Conservation (phyloP, 139 green algal species). For the Chlorella sp. region DNA sequence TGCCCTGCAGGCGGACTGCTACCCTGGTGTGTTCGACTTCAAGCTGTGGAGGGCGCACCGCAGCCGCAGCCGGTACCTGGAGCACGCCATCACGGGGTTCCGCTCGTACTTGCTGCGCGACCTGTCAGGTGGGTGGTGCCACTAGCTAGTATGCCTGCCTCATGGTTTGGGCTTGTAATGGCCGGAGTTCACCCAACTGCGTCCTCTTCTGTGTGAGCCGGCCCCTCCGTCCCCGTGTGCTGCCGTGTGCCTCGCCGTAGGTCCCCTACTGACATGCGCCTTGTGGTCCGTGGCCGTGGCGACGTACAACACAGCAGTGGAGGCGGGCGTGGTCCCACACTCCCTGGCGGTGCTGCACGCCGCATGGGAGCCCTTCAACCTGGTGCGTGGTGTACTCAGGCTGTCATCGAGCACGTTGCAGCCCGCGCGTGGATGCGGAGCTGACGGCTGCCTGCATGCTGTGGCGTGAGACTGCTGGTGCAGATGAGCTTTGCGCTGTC, state of each 20-base stretch:
- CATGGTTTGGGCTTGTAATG: too few species aligned
- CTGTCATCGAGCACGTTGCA: background rate
- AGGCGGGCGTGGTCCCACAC: background rate
- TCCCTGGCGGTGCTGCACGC: background rate
- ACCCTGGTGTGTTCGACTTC: constrained; percentile 12
- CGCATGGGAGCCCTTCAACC: background rate
- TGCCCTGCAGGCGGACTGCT: background rate
- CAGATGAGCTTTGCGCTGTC: constrained; percentile 43
- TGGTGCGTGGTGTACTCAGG: background rate
- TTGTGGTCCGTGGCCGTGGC: constrained; percentile 8
- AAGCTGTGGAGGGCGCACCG: constrained; percentile 20
- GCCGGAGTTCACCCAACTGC: too few species aligned
- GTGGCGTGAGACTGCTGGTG: constrained; percentile 12
- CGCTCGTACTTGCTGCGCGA: constrained; percentile 1
- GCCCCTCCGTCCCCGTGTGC: too few species aligned
- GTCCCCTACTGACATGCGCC: constrained; percentile 11
- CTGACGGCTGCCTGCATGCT: constrained; percentile 1
- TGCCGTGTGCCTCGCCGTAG: constrained; percentile 25
- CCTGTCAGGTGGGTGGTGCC: background rate
- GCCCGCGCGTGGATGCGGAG: background rate
- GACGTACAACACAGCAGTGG: background rate
- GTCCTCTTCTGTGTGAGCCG: too few species aligned
- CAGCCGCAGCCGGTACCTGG: constrained; percentile 25
- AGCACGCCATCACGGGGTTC: constrained; percentile 30
- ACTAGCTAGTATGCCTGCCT: too few species aligned